These are phyloP conservation scores for Cladochytrium replicatum DNA, from an alignment of 192 early-diverging fungal genomes.

Conservation along the genomic window DNA sequence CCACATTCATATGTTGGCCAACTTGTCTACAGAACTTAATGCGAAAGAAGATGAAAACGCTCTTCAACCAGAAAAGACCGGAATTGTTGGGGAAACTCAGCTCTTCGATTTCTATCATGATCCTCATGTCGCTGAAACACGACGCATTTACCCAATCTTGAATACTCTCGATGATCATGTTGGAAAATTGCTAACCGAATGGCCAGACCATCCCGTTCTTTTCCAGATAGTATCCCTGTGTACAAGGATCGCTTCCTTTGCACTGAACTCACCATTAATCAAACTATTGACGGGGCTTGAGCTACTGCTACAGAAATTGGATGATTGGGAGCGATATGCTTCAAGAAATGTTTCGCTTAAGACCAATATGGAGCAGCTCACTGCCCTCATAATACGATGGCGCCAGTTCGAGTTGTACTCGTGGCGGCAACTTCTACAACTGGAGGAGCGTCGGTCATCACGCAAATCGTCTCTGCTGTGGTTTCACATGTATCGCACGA, in stretches of 20 bases:
- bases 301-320: slow-evolving; percentile 71
- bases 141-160: slow-evolving; percentile 52
- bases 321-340: slow-evolving; percentile 92
- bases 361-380: slow-evolving; percentile 55
- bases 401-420: slow-evolving; percentile 79
- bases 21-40: background rate
- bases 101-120: slow-evolving; percentile 90
- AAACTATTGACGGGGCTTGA: slow-evolving; percentile 87
- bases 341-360: slow-evolving; percentile 68
- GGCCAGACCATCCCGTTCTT: slow-evolving; percentile 88
- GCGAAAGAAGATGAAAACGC: background rate
- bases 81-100: slow-evolving; percentile 3
- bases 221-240: slow-evolving; percentile 47
- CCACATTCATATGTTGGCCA: background rate
- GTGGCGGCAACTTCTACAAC: slow-evolving; percentile 78
- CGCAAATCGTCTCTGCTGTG: slow-evolving; percentile 67
- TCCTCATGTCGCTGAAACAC: slow-evolving; percentile 63
- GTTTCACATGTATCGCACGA: slow-evolving; percentile 71
- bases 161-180: slow-evolving; percentile 48
- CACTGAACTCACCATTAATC: slow-evolving; percentile 72
- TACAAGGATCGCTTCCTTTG: slow-evolving; percentile 46
- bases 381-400: slow-evolving; percentile 74
- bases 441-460: slow-evolving; percentile 65
- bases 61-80: background rate
- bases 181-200: slow-evolving; percentile 54